Evolutionary conservation across 257 asterid genomes (phyloP).

Genomic region (Primulina huaijiensis): DNA sequence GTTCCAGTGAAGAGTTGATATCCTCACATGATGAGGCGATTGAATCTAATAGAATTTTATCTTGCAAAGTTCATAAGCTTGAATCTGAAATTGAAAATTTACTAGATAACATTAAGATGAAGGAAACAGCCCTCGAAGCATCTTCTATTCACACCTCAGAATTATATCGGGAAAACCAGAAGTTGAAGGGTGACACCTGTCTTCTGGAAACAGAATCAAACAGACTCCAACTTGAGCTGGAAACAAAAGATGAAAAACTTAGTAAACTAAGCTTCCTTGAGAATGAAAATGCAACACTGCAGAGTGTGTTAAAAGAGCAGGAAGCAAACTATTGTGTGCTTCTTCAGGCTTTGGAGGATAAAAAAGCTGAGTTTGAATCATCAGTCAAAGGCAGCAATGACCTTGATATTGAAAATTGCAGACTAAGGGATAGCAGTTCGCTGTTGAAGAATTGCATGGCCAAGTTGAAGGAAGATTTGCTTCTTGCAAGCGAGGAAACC

Average conservation of each 20-base stretch:
- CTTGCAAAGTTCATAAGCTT: slow-evolving; percentile 40
- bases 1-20: slow-evolving; percentile 28
- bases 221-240: slow-evolving; percentile 47
- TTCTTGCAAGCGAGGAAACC: slow-evolving; percentile 30
- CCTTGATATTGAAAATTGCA: slow-evolving; percentile 35
- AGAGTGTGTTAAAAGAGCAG: slow-evolving; percentile 34
- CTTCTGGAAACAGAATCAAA: slow-evolving; percentile 42
- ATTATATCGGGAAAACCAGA: slow-evolving; percentile 48
- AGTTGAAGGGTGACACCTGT: slow-evolving; percentile 38
- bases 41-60: slow-evolving; percentile 34
- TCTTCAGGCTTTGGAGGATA: slow-evolving; percentile 52
- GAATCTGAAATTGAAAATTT: slow-evolving; percentile 37
- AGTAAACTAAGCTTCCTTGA: slow-evolving; percentile 45
- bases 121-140: slow-evolving; percentile 56
- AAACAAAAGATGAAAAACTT: slow-evolving; percentile 46
- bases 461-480: slow-evolving; percentile 43
- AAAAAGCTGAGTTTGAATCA: slow-evolving; percentile 37
- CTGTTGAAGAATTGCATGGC: slow-evolving; percentile 39
- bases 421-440: slow-evolving; percentile 31
- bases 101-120: slow-evolving; percentile 46
- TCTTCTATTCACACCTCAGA: slow-evolving; percentile 45
- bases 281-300: slow-evolving; percentile 48
- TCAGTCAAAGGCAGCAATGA: slow-evolving; percentile 27
- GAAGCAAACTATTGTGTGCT: slow-evolving; percentile 40
- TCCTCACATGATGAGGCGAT: slow-evolving; percentile 29